Conservation (phyloP, 441 rosid genomes). For the Breynia disticha region DNA sequence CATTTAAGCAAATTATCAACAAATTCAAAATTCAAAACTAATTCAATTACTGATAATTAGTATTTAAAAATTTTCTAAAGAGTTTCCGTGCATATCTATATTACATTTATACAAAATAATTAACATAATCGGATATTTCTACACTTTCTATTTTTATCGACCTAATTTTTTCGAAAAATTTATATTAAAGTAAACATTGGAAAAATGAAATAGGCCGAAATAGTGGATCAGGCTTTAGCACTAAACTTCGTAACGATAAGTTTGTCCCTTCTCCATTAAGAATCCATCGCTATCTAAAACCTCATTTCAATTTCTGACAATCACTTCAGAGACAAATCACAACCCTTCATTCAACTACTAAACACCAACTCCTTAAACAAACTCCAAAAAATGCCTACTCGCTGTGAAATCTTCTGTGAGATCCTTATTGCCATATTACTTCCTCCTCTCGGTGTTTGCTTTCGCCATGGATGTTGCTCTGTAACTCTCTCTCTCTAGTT, state of each 20-base stretch:
- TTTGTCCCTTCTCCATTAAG: slow-evolving; percentile 14
- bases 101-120: too few species aligned
- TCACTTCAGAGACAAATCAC: not conserved
- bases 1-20: too few species aligned
- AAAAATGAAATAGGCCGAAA: too few species aligned
- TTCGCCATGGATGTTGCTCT: slow-evolving; percentile 74
- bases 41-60: too few species aligned
- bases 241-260: not conserved
- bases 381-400: slow-evolving; percentile 33
- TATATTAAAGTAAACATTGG: too few species aligned
- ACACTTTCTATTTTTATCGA: too few species aligned
- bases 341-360: not conserved
- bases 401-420: slow-evolving; percentile 67
- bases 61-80: too few species aligned
- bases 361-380: not conserved
- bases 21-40: too few species aligned
- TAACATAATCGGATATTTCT: too few species aligned
- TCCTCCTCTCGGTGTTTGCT: slow-evolving; percentile 82
- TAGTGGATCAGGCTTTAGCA: too few species aligned
- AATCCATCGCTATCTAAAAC: not conserved
- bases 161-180: too few species aligned
- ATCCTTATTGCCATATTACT: slow-evolving; percentile 63
- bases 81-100: too few species aligned
- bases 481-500: slow-evolving; percentile 16
- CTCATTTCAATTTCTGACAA: not conserved